A percentile compares a stretch with the other conserved stretches of the same genome.
These are phyloP conservation scores for Exobasidium cylindrosporum DNA, from an alignment of 1,284 basidiomycete genomes.

Conservation along the genomic window DNA sequence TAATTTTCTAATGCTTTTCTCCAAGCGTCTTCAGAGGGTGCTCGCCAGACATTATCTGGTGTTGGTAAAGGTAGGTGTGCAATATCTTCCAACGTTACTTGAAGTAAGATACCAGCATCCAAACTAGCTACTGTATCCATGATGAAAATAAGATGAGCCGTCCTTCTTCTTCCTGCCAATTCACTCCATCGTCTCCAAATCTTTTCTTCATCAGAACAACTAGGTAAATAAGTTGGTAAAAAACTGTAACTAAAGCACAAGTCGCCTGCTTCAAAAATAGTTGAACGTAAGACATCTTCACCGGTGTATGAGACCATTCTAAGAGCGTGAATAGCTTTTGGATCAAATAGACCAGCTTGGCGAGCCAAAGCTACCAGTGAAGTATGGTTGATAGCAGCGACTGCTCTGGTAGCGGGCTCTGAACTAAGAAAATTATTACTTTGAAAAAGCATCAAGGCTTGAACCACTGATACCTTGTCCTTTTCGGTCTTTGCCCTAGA, in stretches of 20 bases:
- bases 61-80: slow-evolving; percentile 39
- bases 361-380: slow-evolving; percentile 35
- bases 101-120: slow-evolving; percentile 32
- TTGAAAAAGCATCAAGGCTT: slow-evolving; percentile 40
- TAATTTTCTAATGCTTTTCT: slow-evolving; percentile 22
- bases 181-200: slow-evolving; percentile 45
- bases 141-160: slow-evolving; percentile 33
- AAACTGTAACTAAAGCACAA: slow-evolving; percentile 31
- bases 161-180: slow-evolving; percentile 37
- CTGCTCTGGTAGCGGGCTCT: slow-evolving; percentile 27
- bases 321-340: slow-evolving; percentile 26
- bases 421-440: slow-evolving; percentile 39
- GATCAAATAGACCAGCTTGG: slow-evolving; percentile 40
- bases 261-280: slow-evolving; percentile 27
- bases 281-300: slow-evolving; percentile 26
- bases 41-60: slow-evolving; percentile 38
- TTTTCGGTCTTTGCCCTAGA: slow-evolving; percentile 30
- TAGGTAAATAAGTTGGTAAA: slow-evolving; percentile 23
- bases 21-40: slow-evolving; percentile 31
- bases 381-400: slow-evolving; percentile 34
- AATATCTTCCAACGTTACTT: slow-evolving; percentile 32
- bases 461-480: slow-evolving; percentile 44
- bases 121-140: slow-evolving; percentile 41
- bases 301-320: slow-evolving; percentile 21
- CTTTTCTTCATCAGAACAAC: slow-evolving; percentile 29